Evolutionary conservation across 495 filamentous ascomycete species (phyloP).

Genomic region (Rostrohypoxylon terebratum): DNA sequence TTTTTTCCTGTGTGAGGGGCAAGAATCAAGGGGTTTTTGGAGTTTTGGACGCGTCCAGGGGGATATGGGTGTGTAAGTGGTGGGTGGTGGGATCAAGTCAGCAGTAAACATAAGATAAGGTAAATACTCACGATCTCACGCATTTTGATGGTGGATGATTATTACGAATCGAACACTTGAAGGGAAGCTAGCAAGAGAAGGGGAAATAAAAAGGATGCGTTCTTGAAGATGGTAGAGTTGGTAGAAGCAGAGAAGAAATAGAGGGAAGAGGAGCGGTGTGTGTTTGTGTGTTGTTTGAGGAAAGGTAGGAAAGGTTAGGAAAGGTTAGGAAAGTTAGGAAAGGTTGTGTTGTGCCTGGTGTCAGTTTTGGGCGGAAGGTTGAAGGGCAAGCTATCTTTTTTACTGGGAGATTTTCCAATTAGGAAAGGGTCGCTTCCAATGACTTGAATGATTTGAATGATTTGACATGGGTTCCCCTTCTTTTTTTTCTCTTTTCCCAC

Average conservation of each 20-base stretch:
- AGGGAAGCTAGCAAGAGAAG: slow-evolving; percentile 42
- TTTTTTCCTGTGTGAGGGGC: slow-evolving; percentile 51
- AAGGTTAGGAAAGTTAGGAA: too few species aligned
- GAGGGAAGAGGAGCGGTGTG: slow-evolving; percentile 47
- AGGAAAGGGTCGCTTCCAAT: slow-evolving; percentile 42
- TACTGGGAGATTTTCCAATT: slow-evolving; percentile 39
- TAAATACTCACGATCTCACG: slow-evolving; percentile 87
- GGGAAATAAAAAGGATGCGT: slow-evolving; percentile 46
- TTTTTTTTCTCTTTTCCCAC: slow-evolving; percentile 34
- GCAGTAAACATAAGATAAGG: slow-evolving; percentile 59
- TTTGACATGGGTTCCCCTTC: slow-evolving; percentile 33
- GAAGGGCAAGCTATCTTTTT: slow-evolving; percentile 37
- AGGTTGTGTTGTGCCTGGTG: slow-evolving; percentile 44
- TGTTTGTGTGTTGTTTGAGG: slow-evolving; percentile 21
- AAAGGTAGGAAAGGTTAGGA: slow-evolving; percentile 12
- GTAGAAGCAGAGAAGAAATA: slow-evolving; percentile 48
- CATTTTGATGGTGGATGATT: slow-evolving; percentile 69
- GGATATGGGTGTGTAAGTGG: slow-evolving; percentile 12
- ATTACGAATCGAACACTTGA: slow-evolving; percentile 41
- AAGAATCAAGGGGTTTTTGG: slow-evolving; percentile 50
- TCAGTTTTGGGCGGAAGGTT: slow-evolving; percentile 25
- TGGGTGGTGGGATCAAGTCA: slow-evolving; percentile 77
- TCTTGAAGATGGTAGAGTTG: slow-evolving; percentile 42
- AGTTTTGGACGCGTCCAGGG: slow-evolving; percentile 73
- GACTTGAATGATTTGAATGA: too few species aligned